Base-by-base conservation (phyloP, 208 protist species). In the Trypanosoma melophagium region DNA sequence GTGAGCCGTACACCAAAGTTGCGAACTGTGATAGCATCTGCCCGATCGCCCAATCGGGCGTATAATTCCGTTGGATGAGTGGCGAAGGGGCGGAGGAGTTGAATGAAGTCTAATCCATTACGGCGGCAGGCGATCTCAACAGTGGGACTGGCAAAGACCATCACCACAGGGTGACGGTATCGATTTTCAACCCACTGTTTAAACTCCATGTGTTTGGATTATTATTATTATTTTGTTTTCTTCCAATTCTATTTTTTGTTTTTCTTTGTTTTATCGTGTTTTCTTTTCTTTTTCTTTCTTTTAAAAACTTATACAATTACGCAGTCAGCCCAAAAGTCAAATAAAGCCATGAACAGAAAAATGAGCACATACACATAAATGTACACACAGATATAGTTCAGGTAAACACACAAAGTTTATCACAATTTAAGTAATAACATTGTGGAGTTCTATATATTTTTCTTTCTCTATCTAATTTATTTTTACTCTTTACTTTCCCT, bases 1-100 rank as follows among this genome's bases (percentile, higher is more conserved):
- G 79, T 74, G 14, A 94, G 69, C 0, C 89, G 89, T 25, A 92
- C 86, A 8, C 83, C 89, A 66, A 94, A 94, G 63, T 77, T 75
- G 17, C 57, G 63, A 55, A 87, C 80, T 28, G 17, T 5, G 13
- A 52, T 38, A 5, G 56, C 60, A 24, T 92, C 86, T 25, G 82
- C 80, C 28, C 79, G 78, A 49, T 94, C 82, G 5, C 81, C 77
- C 21, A 77, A 28, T 49, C 71, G 80, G 52, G 81, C 77, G 60
- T 69, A 80, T 0, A 87, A 70, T 0, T 56, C 83, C 74, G 24
- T 56, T 22, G 56, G 38, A 54, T 81, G 67, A 40, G 73, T 71
- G 55, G 76, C 68, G 67, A 89, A 92, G 12, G 86, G 90, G 2
- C 90, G 81, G 0, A 95, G 76, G 25, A 95, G 71, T 25, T 95